Evolutionary conservation across 768 basidiomycete genomes (phyloP).

Genomic region (Panaeolus cyanescens): DNA sequence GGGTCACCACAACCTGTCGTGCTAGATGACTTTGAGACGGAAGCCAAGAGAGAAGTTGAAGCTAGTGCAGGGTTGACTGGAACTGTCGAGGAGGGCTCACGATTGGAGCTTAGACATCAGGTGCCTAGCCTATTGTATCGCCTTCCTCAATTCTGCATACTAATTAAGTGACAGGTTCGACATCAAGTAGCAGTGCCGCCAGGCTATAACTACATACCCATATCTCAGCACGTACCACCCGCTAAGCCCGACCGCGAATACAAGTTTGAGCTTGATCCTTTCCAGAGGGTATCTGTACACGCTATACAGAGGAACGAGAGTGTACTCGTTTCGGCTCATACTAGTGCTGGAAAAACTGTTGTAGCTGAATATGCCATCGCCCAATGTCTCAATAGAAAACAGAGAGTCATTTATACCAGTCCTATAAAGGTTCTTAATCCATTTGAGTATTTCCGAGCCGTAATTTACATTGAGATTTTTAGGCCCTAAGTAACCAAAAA

Average conservation of each 20-base stretch:
- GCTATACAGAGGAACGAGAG: slow-evolving; percentile 98
- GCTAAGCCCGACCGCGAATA: slow-evolving; percentile 90
- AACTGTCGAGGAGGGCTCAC: slow-evolving; percentile 57
- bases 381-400: slow-evolving; percentile 89
- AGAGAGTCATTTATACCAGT: slow-evolving; percentile 98
- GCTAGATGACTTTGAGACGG: slow-evolving; percentile 93
- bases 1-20: slow-evolving; percentile 72
- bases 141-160: not conserved
- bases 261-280: slow-evolving; percentile 96
- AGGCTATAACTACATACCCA: slow-evolving; percentile 87
- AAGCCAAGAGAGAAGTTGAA: slow-evolving; percentile 89
- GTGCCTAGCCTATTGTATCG: slow-evolving; percentile 33
- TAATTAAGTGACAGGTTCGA: slow-evolving; percentile 62
- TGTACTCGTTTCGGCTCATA: slow-evolving; percentile 97
- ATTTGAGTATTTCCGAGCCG: slow-evolving; percentile 14
- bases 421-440: slow-evolving; percentile 88
- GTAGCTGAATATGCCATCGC: slow-evolving; percentile 99
- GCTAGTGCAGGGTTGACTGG: slow-evolving; percentile 87
- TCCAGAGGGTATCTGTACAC: slow-evolving; percentile 92
- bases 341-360: slow-evolving; percentile 98
- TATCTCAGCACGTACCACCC: slow-evolving; percentile 88
- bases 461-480: slow-evolving; percentile 24
- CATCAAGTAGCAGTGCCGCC: slow-evolving; percentile 97
- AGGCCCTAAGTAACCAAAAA: slow-evolving; percentile 99
- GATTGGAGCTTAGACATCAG: slow-evolving; percentile 82